These are phyloP conservation scores for Emmonsia crescens DNA, from an alignment of 2,329 filamentous ascomycete genomes.

Conservation along the genomic window DNA sequence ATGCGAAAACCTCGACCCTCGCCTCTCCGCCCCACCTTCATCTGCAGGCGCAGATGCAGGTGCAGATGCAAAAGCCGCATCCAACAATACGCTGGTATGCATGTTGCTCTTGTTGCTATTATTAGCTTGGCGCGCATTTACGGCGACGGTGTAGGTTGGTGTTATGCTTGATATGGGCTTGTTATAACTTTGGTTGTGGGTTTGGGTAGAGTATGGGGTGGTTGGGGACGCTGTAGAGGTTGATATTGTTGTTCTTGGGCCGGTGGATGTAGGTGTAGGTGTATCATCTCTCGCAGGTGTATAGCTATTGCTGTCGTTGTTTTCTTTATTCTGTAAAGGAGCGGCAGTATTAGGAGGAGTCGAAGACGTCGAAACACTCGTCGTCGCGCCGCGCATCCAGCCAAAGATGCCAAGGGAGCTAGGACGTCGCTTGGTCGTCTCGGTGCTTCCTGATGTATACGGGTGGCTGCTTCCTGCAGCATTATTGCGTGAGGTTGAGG, in stretches of 20 bases:
- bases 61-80: background rate
- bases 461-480: background rate
- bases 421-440: slow-evolving; percentile 23
- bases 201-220: background rate
- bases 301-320: background rate
- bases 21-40: background rate
- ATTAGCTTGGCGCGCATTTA: background rate
- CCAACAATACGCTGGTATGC: background rate
- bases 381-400: slow-evolving; percentile 34
- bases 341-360: background rate
- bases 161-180: too few relatives aligned
- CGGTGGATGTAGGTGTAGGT: background rate
- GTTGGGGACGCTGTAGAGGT: background rate
- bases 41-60: background rate
- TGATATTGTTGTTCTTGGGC: background rate
- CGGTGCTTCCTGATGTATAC: slow-evolving; percentile 16
- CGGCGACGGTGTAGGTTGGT: background rate
- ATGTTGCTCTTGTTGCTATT: background rate
- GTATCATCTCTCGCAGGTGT: background rate
- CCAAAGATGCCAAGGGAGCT: slow-evolving; percentile 28
- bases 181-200: background rate
- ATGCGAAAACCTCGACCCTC: slow-evolving; percentile 13
- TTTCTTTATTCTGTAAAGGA: background rate
- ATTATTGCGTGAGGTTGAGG: slow-evolving; percentile 7
- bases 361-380: slow-evolving; percentile 2